These are phyloP conservation scores for Aspergillus leporis DNA, from an alignment of 495 filamentous ascomycete species.

Conservation along the genomic window DNA sequence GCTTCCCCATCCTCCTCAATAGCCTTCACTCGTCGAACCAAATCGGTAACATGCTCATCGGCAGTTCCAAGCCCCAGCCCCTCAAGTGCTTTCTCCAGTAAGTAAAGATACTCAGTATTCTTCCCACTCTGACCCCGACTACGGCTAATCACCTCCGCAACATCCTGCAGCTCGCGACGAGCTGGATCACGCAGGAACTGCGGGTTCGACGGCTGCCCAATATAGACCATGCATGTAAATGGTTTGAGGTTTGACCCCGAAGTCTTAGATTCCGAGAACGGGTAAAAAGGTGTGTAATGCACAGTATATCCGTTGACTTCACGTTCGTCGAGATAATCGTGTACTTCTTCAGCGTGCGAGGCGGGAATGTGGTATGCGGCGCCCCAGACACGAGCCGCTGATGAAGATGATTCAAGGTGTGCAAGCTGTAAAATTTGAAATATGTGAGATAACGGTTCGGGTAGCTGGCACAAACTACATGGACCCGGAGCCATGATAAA, in stretches of 20 bases:
- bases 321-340: constrained; percentile 88
- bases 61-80: constrained; percentile 74
- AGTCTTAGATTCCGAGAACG: constrained; percentile 25
- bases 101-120: constrained; percentile 88
- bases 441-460: background rate
- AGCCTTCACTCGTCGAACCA: constrained; percentile 46
- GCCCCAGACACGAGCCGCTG: constrained; percentile 76
- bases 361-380: constrained; percentile 86
- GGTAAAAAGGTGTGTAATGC: constrained; percentile 81
- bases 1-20: constrained; percentile 35
- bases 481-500: constrained; percentile 8
- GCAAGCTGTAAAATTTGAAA: constrained; percentile 27
- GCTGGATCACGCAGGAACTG: constrained; percentile 74
- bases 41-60: constrained; percentile 75
- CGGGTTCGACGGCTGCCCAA: constrained; percentile 89
- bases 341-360: constrained; percentile 73
- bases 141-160: constrained; percentile 81
- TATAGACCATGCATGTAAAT: constrained; percentile 77
- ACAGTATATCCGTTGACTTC: constrained; percentile 97
- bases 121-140: constrained; percentile 82
- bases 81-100: constrained; percentile 74
- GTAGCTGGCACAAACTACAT: background rate
- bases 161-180: constrained; percentile 72
- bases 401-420: constrained; percentile 36
- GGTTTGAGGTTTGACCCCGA: constrained; percentile 18